Conservation (phyloP, 2,329 filamentous ascomycete species). For the Aspergillus neoniger region DNA sequence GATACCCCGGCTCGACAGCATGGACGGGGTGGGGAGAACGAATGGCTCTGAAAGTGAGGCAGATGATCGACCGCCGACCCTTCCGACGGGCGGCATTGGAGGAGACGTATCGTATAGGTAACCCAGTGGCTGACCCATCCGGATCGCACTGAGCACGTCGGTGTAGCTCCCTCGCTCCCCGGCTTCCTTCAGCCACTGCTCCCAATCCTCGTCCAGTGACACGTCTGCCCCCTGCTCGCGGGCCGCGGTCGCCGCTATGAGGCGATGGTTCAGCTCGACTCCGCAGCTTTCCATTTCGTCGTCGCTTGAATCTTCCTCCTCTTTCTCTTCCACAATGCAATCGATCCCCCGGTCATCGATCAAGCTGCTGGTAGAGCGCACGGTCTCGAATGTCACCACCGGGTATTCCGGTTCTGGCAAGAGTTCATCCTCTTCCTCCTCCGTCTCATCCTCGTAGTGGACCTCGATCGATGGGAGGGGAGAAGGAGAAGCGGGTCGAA, state of each 20-base stretch:
- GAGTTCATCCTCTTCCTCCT: conserved; percentile 13
- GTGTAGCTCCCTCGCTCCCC: conserved; percentile 52
- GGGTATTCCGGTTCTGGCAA: conserved; percentile 27
- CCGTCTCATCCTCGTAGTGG: conserved; percentile 31
- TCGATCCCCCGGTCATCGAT: conserved; percentile 29
- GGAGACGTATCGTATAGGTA: conserved; percentile 30
- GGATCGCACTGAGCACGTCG: conserved; percentile 44
- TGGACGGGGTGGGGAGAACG: conserved; percentile 25
- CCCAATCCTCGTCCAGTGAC: conserved; percentile 52
- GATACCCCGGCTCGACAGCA: conserved; percentile 25
- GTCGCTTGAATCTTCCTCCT: conserved; percentile 47
- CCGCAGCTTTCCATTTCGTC: conserved; percentile 55
- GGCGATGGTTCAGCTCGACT: conserved; percentile 53
- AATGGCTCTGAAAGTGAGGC: conserved; percentile 25
- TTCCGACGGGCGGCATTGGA: conserved; percentile 19
- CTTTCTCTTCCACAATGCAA: conserved; percentile 27
- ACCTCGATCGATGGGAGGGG: conserved; percentile 35
- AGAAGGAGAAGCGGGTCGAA: conserved; percentile 53
- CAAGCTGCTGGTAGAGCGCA: conserved; percentile 25
- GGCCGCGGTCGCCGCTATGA: conserved; percentile 56
- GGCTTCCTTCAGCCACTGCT: conserved; percentile 61
- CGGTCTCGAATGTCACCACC: conserved; percentile 25
- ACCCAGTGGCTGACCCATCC: conserved; percentile 37
- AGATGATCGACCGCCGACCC: conserved; percentile 22
- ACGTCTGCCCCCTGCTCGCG: conserved; percentile 52